These are phyloP conservation scores for Torrubiella hemipterigena DNA, from an alignment of 2,329 filamentous ascomycete species.

Conservation along the genomic window DNA sequence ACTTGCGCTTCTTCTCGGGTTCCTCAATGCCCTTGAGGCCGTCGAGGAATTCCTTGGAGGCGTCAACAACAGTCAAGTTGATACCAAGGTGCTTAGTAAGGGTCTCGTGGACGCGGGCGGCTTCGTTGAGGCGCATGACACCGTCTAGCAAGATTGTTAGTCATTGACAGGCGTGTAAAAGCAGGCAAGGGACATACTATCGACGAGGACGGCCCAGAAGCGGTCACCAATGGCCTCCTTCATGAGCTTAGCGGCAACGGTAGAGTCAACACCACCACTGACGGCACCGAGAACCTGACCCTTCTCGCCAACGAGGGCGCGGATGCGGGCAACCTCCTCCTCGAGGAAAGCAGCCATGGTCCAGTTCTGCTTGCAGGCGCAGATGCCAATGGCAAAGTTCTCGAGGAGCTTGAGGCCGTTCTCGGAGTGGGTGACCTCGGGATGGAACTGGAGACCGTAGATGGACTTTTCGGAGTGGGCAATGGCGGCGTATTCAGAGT, in stretches of 20 bases:
- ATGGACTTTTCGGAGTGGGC: conserved; percentile 58
- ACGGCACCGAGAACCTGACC: conserved; percentile 55
- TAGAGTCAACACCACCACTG: conserved; percentile 73
- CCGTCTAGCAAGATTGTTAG: conserved; percentile 9
- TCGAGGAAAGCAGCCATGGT: conserved; percentile 75
- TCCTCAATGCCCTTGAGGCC: conserved; percentile 63
- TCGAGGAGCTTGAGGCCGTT: conserved; percentile 57
- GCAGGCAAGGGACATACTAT: conserved; percentile 46
- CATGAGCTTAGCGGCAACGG: conserved; percentile 80
- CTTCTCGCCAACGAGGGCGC: conserved; percentile 66
- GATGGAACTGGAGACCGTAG: conserved; percentile 74
- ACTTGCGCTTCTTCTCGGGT: conserved; percentile 81
- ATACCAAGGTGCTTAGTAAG: conserved; percentile 72
- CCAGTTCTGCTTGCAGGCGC: conserved; percentile 66
- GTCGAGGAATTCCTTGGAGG: conserved; percentile 62
- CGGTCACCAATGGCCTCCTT: conserved; percentile 72
- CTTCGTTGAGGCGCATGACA: conserved; percentile 77
- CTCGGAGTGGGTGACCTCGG: conserved; percentile 57
- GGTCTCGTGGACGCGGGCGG: conserved; percentile 66
- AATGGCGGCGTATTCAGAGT: conserved; percentile 71
- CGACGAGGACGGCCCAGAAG: conserved; percentile 74
- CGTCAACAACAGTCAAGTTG: conserved; percentile 81
- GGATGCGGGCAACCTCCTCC: conserved; percentile 69
- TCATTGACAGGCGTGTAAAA: neutral
- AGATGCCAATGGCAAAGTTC: conserved; percentile 82